Base-by-base conservation (phyloP, 2,329 filamentous ascomycete genomes). In the Ilyonectria robusta region DNA sequence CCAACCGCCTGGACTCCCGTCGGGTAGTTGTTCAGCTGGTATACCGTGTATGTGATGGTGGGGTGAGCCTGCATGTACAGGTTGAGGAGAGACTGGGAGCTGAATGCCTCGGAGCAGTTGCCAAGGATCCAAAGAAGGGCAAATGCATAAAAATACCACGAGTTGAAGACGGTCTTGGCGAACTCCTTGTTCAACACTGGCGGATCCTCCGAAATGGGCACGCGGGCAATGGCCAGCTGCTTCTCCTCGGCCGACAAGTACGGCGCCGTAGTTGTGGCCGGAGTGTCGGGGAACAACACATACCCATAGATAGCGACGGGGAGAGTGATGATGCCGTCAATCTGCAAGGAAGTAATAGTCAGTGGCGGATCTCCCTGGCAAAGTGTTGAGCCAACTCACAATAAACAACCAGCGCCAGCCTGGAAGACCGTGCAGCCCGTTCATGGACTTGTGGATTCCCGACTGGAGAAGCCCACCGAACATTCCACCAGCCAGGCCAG, bases 401-500 rank as follows among this genome's bases (percentile, higher is more conserved):
- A 67, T 67, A 23, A 67, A 67, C n/a, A 67, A 23, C 65, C 65
- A 67, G 6, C 65, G 61, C 65, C 65, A 67, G 10, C 66, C 66
- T 13, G 65, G 37, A 5, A 65, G 62, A 1, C 66, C 66, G 11
- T 40, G 53, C 15, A 68, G 58, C 1, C 83, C 84, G 1, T 84
- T 85, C 72, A 88, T 67, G 19, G 61, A 61, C 51, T 65, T 67
- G n/a, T 65, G 86, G 57, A 89, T 83, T 65, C 87, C 87, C 0
- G 82, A 78, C 70, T 83, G 81, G 3, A 84, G 71, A 57, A 82
- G 83, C 1, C 87, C 87, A 2, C 83, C 83, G 60, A 90, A 87
- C 83, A 89, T 86, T 0, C 83, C 86, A 0, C 87, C 87, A 0
- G 85, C 84, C 1, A 88, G 80, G 4, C 86, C 87, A 15, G 85